These are phyloP conservation scores for Rhodofomes roseus DNA, from an alignment of 1,284 basidiomycete species.

Conservation along the genomic window DNA sequence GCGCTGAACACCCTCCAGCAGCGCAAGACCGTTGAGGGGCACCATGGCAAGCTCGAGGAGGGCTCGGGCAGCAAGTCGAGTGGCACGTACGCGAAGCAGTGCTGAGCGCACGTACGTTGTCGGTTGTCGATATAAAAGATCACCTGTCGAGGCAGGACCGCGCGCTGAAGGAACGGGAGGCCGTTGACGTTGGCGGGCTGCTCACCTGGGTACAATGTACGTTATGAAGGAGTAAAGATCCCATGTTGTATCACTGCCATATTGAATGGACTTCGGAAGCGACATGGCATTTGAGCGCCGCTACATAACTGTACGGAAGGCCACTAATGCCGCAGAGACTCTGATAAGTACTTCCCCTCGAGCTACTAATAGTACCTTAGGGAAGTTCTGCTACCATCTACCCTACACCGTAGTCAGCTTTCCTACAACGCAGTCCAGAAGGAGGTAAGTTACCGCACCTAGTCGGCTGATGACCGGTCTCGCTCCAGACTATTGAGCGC, in stretches of 20 bases:
- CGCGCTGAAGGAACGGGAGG: background rate
- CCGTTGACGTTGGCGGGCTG: background rate
- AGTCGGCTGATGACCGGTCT: too few species aligned
- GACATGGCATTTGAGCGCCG: background rate
- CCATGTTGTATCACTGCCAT: background rate
- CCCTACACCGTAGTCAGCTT: too few species aligned
- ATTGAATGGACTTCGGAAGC: background rate
- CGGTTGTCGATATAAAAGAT: background rate
- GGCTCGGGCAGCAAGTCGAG: slow-evolving; percentile 43
- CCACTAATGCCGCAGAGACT: background rate
- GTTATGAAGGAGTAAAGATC: background rate
- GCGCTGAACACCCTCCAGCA: slow-evolving; percentile 42
- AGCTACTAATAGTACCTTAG: too few species aligned
- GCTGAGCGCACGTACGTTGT: slow-evolving; percentile 35
- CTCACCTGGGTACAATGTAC: background rate
- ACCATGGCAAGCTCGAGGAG: slow-evolving; percentile 36
- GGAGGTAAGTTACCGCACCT: too few species aligned
- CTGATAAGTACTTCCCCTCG: too few species aligned
- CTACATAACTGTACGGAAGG: background rate
- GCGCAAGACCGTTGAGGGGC: slow-evolving; percentile 32
- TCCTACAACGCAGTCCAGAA: too few species aligned
- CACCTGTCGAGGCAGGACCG: background rate
- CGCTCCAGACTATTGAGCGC: too few species aligned
- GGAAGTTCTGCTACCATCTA: too few species aligned
- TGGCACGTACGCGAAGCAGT: slow-evolving; percentile 67